A percentile compares a stretch with the other conserved stretches of the same genome.
Conservation (phyloP, 495 filamentous ascomycete genomes). For the Astrothelium macrocarpum region DNA sequence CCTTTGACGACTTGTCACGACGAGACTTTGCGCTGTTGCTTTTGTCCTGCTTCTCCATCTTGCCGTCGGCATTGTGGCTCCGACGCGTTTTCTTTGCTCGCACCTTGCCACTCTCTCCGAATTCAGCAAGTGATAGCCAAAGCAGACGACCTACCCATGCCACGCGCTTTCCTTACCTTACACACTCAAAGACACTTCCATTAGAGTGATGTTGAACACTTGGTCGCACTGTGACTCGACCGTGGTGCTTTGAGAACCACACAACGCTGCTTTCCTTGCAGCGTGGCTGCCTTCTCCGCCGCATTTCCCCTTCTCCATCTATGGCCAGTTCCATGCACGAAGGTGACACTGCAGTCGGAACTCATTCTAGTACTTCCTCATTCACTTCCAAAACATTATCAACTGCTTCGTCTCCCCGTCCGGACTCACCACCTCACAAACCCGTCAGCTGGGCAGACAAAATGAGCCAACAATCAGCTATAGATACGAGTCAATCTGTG, state of each 20-base stretch:
- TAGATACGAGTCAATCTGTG: neutral
- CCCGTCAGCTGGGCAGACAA: neutral
- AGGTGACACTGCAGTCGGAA: neutral
- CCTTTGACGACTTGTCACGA: neutral
- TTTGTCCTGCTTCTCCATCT: neutral
- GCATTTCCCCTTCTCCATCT: neutral
- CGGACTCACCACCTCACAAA: neutral
- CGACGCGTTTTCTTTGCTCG: neutral
- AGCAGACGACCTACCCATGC: neutral
- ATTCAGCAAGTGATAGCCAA: neutral
- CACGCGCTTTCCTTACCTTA: neutral
- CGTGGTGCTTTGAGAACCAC: neutral
- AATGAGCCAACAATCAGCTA: neutral
- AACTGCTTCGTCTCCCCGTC: neutral
- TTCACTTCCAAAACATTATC: slow-evolving; percentile 1
- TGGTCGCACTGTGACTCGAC: neutral
- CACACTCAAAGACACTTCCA: neutral
- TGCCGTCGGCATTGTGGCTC: neutral
- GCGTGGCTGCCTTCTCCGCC: neutral
- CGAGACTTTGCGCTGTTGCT: neutral
- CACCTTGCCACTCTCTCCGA: neutral
- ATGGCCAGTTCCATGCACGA: neutral
- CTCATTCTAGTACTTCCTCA: neutral
- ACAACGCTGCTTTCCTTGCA: neutral
- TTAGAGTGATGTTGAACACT: neutral